Conservation (phyloP, 2,329 filamentous ascomycete genomes). For the Simplicillium aogashimaense region DNA sequence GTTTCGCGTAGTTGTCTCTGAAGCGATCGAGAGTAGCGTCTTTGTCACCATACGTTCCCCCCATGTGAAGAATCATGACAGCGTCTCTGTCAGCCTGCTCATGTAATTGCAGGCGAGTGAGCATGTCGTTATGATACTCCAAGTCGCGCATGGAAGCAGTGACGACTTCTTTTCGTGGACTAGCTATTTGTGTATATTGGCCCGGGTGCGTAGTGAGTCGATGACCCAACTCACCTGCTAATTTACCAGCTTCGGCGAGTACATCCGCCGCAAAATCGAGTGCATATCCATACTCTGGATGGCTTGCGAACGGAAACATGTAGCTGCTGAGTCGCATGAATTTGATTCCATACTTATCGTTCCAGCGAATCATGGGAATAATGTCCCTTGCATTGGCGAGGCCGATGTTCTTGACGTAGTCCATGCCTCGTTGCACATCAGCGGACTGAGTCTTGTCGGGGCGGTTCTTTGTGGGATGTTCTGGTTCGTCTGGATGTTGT, state of each 20-base stretch:
- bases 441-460: slow-evolving; percentile 65
- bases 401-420: slow-evolving; percentile 68
- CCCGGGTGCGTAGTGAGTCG: slow-evolving; percentile 85
- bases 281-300: slow-evolving; percentile 77
- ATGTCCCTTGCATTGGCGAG: slow-evolving; percentile 77
- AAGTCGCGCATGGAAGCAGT: slow-evolving; percentile 70
- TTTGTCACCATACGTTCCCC: slow-evolving; percentile 84
- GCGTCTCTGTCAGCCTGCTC: slow-evolving; percentile 74
- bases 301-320: slow-evolving; percentile 95
- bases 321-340: slow-evolving; percentile 90
- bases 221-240: slow-evolving; percentile 71
- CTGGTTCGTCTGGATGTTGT: slow-evolving; percentile 61
- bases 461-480: slow-evolving; percentile 77
- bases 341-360: slow-evolving; percentile 81
- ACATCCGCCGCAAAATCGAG: slow-evolving; percentile 73
- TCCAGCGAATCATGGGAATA: slow-evolving; percentile 81
- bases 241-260: slow-evolving; percentile 64
- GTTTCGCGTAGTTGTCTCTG: slow-evolving; percentile 56
- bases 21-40: slow-evolving; percentile 69
- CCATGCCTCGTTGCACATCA: slow-evolving; percentile 54
- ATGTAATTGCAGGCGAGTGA: slow-evolving; percentile 66
- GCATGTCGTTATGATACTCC: slow-evolving; percentile 79
- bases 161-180: slow-evolving; percentile 69
- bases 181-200: slow-evolving; percentile 86
- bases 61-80: slow-evolving; percentile 91